Evolutionary conservation across 2,329 filamentous ascomycete genomes (phyloP).

Genomic region (Fusarium sp.): DNA sequence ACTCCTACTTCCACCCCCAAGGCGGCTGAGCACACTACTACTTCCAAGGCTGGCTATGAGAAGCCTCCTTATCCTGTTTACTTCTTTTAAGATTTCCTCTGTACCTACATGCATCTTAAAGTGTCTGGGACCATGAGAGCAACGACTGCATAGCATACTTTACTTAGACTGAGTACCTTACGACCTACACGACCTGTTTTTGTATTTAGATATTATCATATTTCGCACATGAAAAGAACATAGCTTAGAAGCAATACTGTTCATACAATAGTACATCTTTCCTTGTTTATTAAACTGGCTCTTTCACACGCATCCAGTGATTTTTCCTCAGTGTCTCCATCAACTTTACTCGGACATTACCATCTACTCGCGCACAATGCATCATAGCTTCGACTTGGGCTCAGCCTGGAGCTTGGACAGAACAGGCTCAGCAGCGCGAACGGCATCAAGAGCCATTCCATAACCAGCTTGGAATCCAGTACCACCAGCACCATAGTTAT

Average conservation of each 20-base stretch:
- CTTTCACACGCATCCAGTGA: neutral
- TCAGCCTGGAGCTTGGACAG: neutral
- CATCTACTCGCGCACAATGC: neutral
- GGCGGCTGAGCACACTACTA: neutral
- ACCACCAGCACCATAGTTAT: neutral
- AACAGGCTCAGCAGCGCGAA: neutral
- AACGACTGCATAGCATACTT: neutral
- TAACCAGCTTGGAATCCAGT: constrained; percentile 1
- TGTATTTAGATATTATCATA: constrained; percentile 17
- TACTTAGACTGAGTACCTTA: constrained; percentile 16
- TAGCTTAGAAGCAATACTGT: constrained; percentile 22
- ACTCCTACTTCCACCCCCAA: constrained; percentile 1
- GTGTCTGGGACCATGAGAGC: constrained; percentile 21
- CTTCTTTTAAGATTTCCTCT: constrained; percentile 2
- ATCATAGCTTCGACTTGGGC: neutral
- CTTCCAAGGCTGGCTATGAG: constrained; percentile 1
- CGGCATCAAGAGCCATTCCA: neutral
- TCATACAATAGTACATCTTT: constrained; percentile 21
- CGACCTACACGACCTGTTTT: constrained; percentile 17
- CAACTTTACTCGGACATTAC: neutral
- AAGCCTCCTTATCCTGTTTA: constrained; percentile 15
- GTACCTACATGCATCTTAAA: constrained; percentile 8
- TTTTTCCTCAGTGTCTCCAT: neutral
- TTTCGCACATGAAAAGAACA: neutral
- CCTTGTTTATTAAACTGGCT: neutral